Evolutionary conservation across 768 basidiomycete species (phyloP), one percentile per base, ranked within the genome.

Genomic region (Suillus subluteus): DNA sequence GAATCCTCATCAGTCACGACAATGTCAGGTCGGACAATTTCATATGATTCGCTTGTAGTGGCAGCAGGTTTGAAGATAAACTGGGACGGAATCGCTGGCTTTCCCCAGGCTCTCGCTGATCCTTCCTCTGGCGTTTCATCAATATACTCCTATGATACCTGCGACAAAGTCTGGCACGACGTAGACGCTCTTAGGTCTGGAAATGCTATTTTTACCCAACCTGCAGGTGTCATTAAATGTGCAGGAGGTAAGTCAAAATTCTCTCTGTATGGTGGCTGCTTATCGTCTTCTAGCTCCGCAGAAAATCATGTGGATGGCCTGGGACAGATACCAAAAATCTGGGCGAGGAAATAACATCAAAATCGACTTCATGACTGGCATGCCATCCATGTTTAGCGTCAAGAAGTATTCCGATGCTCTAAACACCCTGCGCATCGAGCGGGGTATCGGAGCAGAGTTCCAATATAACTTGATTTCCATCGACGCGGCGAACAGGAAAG

Each of bases 231-330:
- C 32, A 86, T 99, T 74, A 99, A 99, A 78, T 99, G 96, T 75
- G 92, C 96, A 71, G 91, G 94, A 81, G 92, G 93, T 92, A 72
- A 70, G 76, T 35, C 41, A 37, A 38, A 13, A 1, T 32, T 23
- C 7, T 64, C 30, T 21, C 23, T 2, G 41, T 30, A 52, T 58
- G 46, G 38, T 50, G 55, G 30, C 15, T 62, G 26, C 70, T 72
- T 6, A 67, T 46, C 38, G 43, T 26, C 43, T 46, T 50, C 26
- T 69, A 92, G 91, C 90, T 18, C 91, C 92, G 23, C 92, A 95
- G 74, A 95, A 96, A 79, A 92, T 96, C 63, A 95, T 97, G 92
- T 97, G 95, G 94, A 94, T 95, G 92, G 92, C 93, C 56, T 95
- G 93, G 92, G 93, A 96, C 74, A 82, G 88, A 58, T 94, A 85